These are phyloP conservation scores for Peronospora tabacina DNA, from an alignment of 352 stramenopile species.

Conservation along the genomic window DNA sequence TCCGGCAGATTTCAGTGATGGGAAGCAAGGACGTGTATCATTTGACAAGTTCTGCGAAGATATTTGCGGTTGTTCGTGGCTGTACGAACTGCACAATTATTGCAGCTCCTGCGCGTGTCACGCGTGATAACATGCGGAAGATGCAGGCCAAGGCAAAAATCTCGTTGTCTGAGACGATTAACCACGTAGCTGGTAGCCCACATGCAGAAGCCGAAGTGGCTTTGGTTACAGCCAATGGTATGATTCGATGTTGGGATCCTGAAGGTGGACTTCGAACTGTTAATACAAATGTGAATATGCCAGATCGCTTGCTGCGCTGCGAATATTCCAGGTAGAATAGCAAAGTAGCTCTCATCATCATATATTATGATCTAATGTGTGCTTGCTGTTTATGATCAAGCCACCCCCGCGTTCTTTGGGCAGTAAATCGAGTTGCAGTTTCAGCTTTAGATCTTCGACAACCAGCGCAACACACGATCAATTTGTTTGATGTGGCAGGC, in stretches of 20 bases:
- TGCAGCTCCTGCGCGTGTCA: constrained; percentile 20
- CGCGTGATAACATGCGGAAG: constrained; percentile 13
- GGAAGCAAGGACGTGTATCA: constrained; percentile 38
- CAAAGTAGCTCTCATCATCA: not conserved
- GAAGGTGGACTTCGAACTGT: constrained; percentile 35
- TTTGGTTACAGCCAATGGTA: constrained; percentile 41
- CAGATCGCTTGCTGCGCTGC: constrained; percentile 45
- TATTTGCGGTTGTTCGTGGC: constrained; percentile 40
- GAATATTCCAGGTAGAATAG: constrained; percentile 61
- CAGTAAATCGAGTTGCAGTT: constrained; percentile 35
- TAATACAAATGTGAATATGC: constrained; percentile 13
- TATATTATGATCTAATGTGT: not conserved
- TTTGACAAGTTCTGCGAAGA: constrained; percentile 19
- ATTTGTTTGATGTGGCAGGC: constrained; percentile 46
- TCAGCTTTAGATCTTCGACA: constrained; percentile 46
- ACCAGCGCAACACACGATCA: constrained; percentile 20
- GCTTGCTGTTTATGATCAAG: constrained; percentile 21
- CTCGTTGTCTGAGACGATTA: constrained; percentile 46
- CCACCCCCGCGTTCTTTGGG: constrained; percentile 68
- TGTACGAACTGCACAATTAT: constrained; percentile 36
- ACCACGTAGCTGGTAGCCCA: constrained; percentile 54
- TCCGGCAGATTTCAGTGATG: constrained; percentile 58
- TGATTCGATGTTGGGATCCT: constrained; percentile 46
- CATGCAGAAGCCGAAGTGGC: constrained; percentile 53
- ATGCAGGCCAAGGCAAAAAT: constrained; percentile 42